Conservation (phyloP, 192 early-diverging fungal species). For the Phlyctochytrium planicorne region DNA sequence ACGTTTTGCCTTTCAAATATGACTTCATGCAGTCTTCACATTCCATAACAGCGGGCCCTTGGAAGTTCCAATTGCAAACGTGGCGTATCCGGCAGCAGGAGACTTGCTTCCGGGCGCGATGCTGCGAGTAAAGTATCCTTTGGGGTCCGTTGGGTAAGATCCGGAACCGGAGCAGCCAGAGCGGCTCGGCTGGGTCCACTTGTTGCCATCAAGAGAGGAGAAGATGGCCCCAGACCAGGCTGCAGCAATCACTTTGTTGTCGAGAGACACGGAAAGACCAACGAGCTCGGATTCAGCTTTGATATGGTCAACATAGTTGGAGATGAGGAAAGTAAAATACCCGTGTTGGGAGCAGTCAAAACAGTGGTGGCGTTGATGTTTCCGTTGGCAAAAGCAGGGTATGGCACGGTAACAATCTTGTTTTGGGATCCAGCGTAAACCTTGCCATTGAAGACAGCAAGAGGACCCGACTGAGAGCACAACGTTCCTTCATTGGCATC, state of each 20-base stretch:
- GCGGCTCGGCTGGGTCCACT: neutral
- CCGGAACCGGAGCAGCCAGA: neutral
- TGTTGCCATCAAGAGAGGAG: neutral
- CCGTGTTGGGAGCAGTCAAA: neutral
- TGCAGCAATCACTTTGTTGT: neutral
- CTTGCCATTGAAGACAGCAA: neutral
- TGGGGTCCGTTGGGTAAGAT: neutral
- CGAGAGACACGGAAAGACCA: neutral
- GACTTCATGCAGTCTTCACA: too few species aligned
- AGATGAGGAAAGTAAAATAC: neutral
- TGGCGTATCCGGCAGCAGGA: neutral
- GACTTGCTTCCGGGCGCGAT: neutral
- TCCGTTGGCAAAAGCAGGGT: too few species aligned
- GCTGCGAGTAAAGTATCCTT: neutral
- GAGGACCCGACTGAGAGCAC: neutral
- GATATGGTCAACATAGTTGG: neutral
- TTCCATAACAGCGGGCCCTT: neutral
- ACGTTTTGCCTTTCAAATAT: too few species aligned
- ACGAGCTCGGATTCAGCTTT: neutral
- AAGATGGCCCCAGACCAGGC: neutral
- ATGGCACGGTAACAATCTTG: too few species aligned
- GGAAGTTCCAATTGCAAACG: neutral
- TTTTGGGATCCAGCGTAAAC: neutral
- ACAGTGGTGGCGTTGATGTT: neutral
- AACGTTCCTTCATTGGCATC: neutral